Evolutionary conservation across 2,329 filamentous ascomycete species (phyloP), one percentile per base, ranked within the genome.

Genomic region (Fusarium tjaetaba): DNA sequence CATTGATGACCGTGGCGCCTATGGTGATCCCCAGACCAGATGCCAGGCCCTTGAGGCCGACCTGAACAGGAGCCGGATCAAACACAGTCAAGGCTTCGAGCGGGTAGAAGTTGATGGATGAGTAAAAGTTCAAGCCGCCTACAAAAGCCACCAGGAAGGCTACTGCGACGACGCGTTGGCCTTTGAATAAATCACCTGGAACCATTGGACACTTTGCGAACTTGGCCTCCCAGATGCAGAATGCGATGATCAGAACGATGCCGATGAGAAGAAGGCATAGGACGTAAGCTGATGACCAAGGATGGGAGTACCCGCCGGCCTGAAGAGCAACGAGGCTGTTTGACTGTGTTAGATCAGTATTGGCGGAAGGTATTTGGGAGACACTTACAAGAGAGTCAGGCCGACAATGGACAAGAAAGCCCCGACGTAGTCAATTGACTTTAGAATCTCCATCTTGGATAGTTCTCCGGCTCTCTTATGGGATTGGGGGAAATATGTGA

Each of bases 281-380:
- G 4, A 48, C 45, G 5, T 48, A 48, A 26, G 45, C 45, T 4
- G 45, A 48, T 9, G 26, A 4, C 45, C 45, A 48, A 4, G 45
- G 45, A 16, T 48, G 26, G 4, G 45, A 48, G 13, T 48, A 48
- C n/a, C 45, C 45, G 11, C 45, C 45, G 11, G 45, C 45, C 6
- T 48, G 45, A 9, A 48, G 26, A 11, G 45, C 45, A 30, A 48
- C 26, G 4, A 48, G 26, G 14, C 45, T 48, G 3, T 16, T n/a
- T 5, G 4, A 30, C 3, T 4, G 6, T 8, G 10, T 48, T 48
- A 48, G 26, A 30, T 4, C 6, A 48, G 4, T n/a, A 4, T 48
- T 11, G 15, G 45, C 5, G 6, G 4, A 30, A 48, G 13, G 0
- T 6, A 11, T 15, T 22, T 5, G 0, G 2, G 3, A 28, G 26